Conservation (phyloP, 805 yeast species). For the Suhomyces sp. region DNA sequence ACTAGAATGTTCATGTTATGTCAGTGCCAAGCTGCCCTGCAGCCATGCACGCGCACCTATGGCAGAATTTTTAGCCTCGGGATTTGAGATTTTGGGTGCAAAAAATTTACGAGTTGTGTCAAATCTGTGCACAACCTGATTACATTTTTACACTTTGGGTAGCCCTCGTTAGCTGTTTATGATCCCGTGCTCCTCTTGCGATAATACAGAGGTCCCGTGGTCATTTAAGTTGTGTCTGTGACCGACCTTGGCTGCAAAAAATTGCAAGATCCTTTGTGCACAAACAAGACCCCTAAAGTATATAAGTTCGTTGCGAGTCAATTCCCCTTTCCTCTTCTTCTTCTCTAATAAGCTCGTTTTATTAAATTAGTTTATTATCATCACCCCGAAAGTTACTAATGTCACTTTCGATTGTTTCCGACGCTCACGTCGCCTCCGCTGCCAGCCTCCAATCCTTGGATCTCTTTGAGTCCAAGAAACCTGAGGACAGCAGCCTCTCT, state of each 20-base stretch:
- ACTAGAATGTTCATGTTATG: neutral
- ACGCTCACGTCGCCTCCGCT: neutral
- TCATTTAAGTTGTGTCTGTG: neutral
- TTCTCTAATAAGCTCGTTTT: neutral
- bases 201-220: neutral
- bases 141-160: neutral
- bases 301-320: neutral
- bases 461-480: neutral
- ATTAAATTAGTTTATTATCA: neutral
- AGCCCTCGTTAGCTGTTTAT: neutral
- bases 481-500: neutral
- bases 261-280: neutral
- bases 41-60: neutral
- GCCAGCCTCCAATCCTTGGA: neutral
- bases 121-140: neutral
- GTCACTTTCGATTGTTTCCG: neutral
- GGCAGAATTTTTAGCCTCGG: neutral
- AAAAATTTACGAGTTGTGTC: neutral
- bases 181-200: neutral
- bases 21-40: neutral
- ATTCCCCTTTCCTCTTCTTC: neutral
- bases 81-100: neutral
- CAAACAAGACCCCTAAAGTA: neutral
- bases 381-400: neutral
- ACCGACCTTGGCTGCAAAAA: neutral